Evolutionary conservation across 805 yeast species (phyloP).

Genomic region (Saccharomycopsis oosterbeekiorum): DNA sequence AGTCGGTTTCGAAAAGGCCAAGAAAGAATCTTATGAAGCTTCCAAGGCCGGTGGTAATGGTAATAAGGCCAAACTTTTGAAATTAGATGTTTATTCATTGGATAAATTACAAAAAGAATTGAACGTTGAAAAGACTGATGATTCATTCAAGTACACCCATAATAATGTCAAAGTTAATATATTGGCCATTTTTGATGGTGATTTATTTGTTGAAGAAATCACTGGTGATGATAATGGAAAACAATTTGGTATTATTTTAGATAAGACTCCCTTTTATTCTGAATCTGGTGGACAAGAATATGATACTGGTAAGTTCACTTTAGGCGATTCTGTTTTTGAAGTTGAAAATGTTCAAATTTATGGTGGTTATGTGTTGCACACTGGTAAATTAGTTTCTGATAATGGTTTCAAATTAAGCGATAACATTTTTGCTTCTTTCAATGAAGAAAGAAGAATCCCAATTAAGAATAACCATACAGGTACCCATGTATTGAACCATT

Average conservation of each 20-base stretch:
- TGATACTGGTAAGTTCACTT: constrained; percentile 75
- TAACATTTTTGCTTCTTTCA: constrained; percentile 73
- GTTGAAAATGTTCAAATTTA: constrained; percentile 88
- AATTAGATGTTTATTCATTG: constrained; percentile 86
- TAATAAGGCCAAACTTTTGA: constrained; percentile 49
- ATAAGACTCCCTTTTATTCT: constrained; percentile 91
- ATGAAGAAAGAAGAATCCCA: constrained; percentile 92
- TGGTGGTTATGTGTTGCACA: constrained; percentile 93
- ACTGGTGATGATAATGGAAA: constrained; percentile 28
- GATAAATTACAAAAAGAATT: constrained; percentile 55
- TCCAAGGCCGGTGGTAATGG: constrained; percentile 78
- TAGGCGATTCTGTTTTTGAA: constrained; percentile 73
- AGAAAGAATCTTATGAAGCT: constrained; percentile 83
- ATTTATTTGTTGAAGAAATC: constrained; percentile 44
- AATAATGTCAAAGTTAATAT: constrained; percentile 63
- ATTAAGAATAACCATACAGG: constrained; percentile 97
- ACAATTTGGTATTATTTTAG: constrained; percentile 74
- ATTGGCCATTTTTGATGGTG: constrained; percentile 62
- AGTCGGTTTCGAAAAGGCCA: constrained; percentile 84
- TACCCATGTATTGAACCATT: constrained; percentile 89
- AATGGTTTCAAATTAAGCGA: constrained; percentile 44
- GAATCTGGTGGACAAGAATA: constrained; percentile 99
- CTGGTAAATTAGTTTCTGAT: constrained; percentile 52
- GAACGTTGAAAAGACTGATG: constrained; percentile 71
- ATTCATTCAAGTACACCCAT: constrained; percentile 62